Evolutionary conservation across 345 rosid genomes (phyloP).

Genomic region (Hevea brasiliensis): DNA sequence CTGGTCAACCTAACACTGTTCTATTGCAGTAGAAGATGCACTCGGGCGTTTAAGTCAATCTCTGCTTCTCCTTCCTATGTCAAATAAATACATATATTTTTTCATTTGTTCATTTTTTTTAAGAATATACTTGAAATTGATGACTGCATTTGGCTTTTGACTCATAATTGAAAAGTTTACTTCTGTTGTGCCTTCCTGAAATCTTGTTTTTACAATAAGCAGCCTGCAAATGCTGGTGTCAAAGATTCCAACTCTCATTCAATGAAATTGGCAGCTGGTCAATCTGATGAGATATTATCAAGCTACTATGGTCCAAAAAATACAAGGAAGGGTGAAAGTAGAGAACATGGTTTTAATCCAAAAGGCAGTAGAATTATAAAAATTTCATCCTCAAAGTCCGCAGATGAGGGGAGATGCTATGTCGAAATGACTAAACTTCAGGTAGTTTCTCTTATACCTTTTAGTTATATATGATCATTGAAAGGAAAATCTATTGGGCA

Average conservation of each 20-base stretch:
- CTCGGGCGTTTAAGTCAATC: neutral
- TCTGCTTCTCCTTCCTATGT: neutral
- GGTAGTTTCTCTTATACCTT: slow-evolving; percentile 12
- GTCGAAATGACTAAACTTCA: slow-evolving; percentile 19
- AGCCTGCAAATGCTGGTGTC: slow-evolving; percentile 21
- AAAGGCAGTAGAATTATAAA: slow-evolving; percentile 13
- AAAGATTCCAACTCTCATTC: slow-evolving; percentile 9
- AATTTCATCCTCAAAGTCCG: slow-evolving; percentile 24
- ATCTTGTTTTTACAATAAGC: slow-evolving; percentile 18
- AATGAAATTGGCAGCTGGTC: slow-evolving; percentile 23
- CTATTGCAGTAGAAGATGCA: neutral
- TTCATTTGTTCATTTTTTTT: slow-evolving; percentile 1
- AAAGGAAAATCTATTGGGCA: neutral
- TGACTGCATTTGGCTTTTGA: neutral
- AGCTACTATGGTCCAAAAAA: slow-evolving; percentile 7
- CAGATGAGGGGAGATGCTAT: slow-evolving; percentile 14
- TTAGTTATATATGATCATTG: neutral
- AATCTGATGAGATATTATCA: slow-evolving; percentile 13
- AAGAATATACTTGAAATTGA: neutral
- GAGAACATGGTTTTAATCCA: slow-evolving; percentile 15
- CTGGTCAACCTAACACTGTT: neutral
- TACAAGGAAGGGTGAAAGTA: slow-evolving; percentile 16
- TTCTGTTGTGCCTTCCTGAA: slow-evolving; percentile 16
- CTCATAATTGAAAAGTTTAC: slow-evolving; percentile 1
- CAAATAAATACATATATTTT: neutral